Percentiles rank a stretch among this genome's conserved stretches.
phyloP scores from a whole-genome alignment of 1,284 basidiomycete genomes.

The Ustilago cynodontis region DNA sequence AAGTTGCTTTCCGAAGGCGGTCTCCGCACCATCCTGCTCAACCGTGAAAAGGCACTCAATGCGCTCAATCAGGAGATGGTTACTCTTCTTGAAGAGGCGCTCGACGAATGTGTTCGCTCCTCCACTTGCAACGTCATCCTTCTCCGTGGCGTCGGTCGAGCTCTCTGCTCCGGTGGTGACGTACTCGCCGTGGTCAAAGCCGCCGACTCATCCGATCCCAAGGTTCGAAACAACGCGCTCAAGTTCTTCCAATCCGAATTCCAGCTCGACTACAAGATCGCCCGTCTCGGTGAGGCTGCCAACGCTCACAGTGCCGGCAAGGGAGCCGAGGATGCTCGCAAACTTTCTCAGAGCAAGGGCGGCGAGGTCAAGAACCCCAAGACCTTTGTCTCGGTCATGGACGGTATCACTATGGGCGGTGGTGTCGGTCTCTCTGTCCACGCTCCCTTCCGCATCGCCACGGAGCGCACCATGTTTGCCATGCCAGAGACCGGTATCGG shows the following conservation, averaged over 20 bases:
- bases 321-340: constrained; percentile 44
- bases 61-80: constrained; percentile 89
- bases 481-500: constrained; percentile 79
- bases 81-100: constrained; percentile 77
- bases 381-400: constrained; percentile 87
- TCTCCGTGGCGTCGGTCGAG: constrained; percentile 76
- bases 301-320: constrained; percentile 73
- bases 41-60: constrained; percentile 87
- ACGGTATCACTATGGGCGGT: constrained; percentile 82
- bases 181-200: constrained; percentile 75
- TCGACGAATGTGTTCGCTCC: constrained; percentile 75
- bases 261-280: constrained; percentile 86
- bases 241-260: constrained; percentile 95
- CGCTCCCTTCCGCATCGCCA: constrained; percentile 91
- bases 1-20: constrained; percentile 53
- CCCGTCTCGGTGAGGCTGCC: constrained; percentile 71
- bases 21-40: constrained; percentile 79
- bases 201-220: constrained; percentile 48
- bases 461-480: constrained; percentile 86
- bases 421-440: constrained; percentile 91
- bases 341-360: constrained; percentile 42
- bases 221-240: constrained; percentile 75
- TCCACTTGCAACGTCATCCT: constrained; percentile 58
- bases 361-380: constrained; percentile 69
- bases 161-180: constrained; percentile 96